These are phyloP conservation scores for Asterophora parasitica DNA, from an alignment of 768 basidiomycete genomes.

Conservation along the genomic window DNA sequence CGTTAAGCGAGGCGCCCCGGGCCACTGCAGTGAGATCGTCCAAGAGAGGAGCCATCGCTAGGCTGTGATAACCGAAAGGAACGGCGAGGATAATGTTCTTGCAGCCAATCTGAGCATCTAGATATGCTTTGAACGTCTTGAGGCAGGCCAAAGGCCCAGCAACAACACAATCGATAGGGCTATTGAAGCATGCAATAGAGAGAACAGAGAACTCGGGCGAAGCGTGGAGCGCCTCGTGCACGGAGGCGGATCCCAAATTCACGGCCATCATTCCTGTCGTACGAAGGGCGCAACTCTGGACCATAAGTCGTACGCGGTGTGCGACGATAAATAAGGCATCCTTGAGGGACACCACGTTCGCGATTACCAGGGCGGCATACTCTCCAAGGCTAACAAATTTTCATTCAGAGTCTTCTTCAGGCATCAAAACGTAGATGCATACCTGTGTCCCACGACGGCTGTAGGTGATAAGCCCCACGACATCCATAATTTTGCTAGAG, in stretches of 20 bases:
- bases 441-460: conserved; percentile 75
- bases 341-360: conserved; percentile 51
- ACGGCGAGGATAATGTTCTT: conserved; percentile 44
- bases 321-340: conserved; percentile 57
- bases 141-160: conserved; percentile 50
- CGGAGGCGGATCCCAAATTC: conserved; percentile 28
- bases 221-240: conserved; percentile 31
- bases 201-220: conserved; percentile 32
- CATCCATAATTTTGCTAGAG: conserved; percentile 59
- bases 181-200: conserved; percentile 60
- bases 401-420: conserved; percentile 3
- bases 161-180: conserved; percentile 51
- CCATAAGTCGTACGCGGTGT: conserved; percentile 52
- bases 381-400: conserved; percentile 58
- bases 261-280: conserved; percentile 62
- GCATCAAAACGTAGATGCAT: conserved; percentile 13
- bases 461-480: conserved; percentile 61
- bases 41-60: conserved; percentile 56
- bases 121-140: conserved; percentile 32
- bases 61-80: conserved; percentile 63
- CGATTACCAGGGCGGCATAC: conserved; percentile 65
- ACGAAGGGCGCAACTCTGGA: conserved; percentile 36
- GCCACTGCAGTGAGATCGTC: conserved; percentile 42
- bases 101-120: conserved; percentile 32
- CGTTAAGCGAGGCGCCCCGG: conserved; percentile 28